Percentiles rank a stretch among this genome's conserved stretches.
Conservation (phyloP, 176 grass and related monocot genomes). For the Carex myosuroides region DNA sequence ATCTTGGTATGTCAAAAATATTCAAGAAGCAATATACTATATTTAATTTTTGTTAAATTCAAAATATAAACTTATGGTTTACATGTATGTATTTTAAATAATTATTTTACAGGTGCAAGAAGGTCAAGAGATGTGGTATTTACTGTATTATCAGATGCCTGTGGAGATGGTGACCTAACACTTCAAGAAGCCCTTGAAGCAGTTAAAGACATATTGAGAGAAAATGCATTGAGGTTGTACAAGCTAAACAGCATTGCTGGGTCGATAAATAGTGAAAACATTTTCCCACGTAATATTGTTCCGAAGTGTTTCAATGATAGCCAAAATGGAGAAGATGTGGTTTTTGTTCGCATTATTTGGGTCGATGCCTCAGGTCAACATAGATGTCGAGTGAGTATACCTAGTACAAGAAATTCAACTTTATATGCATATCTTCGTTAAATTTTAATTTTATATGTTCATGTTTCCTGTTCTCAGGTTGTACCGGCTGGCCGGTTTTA, state of each 20-base stretch:
- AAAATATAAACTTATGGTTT: background rate
- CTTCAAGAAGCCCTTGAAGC: conserved; percentile 75
- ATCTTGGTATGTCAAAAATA: conserved; percentile 54
- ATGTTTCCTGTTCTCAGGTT: conserved; percentile 43
- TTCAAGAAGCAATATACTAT: conserved; percentile 1
- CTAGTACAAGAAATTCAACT: background rate
- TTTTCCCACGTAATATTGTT: conserved; percentile 9
- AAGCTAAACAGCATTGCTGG: conserved; percentile 50
- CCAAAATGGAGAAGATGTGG: conserved; percentile 30
- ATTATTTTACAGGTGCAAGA: conserved; percentile 53
- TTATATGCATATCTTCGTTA: background rate
- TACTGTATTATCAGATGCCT: conserved; percentile 51
- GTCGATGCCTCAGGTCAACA: conserved; percentile 80
- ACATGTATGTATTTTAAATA: conserved; percentile 10
- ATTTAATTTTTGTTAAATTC: conserved; percentile 23
- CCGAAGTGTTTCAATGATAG: conserved; percentile 26
- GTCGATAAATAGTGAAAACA: conserved; percentile 29
- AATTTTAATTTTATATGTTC: background rate
- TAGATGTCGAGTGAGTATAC: conserved; percentile 80
- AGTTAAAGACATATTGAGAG: conserved; percentile 73
- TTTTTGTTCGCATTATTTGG: conserved; percentile 90
- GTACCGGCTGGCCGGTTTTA: conserved; percentile 73
- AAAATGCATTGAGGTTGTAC: conserved; percentile 73
- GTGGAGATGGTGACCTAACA: conserved; percentile 85
- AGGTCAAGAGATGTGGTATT: conserved; percentile 81